Evolutionary conservation across 23 red algal genomes (phyloP).

Genomic region (Gracilaria caudata): DNA sequence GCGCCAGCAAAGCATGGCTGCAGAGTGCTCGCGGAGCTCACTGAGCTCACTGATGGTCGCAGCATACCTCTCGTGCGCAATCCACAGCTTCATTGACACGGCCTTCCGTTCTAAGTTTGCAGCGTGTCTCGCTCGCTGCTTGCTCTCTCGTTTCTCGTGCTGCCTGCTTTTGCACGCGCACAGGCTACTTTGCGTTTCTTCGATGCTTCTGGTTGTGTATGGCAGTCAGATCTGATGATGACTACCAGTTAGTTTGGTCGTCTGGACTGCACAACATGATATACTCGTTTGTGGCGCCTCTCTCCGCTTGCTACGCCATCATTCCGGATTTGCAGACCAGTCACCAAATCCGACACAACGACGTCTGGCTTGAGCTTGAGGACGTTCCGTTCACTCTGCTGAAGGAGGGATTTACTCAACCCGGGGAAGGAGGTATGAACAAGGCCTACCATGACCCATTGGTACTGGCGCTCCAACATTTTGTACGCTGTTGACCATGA

Average conservation of each 20-base stretch:
- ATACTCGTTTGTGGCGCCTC: slow-evolving; percentile 34
- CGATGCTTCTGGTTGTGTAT: slow-evolving; percentile 6
- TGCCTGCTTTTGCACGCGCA: not conserved
- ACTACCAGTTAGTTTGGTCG: not conserved
- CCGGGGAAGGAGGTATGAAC: slow-evolving; percentile 19
- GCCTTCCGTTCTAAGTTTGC: too few relatives aligned
- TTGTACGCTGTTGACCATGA: slow-evolving; percentile 39
- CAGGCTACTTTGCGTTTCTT: not conserved
- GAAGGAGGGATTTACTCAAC: not conserved
- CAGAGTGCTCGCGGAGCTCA: too few relatives aligned
- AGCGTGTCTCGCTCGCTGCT: not conserved
- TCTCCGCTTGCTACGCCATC: slow-evolving; percentile 12
- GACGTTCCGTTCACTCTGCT: slow-evolving; percentile 24
- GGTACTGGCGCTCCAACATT: slow-evolving; percentile 31
- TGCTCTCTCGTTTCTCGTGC: not conserved
- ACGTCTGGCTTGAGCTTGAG: slow-evolving; percentile 40
- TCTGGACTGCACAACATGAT: not conserved
- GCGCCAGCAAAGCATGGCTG: too few relatives aligned
- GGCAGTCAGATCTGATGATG: not conserved
- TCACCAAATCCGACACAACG: slow-evolving; percentile 39
- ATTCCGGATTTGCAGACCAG: slow-evolving; percentile 38
- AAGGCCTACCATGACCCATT: slow-evolving; percentile 66
- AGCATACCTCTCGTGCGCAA: not conserved
- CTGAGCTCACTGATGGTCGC: not conserved
- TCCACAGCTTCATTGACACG: not conserved